phyloP scores from a whole-genome alignment of 23 red algal species.

The Gracilaria vermiculophylla region DNA sequence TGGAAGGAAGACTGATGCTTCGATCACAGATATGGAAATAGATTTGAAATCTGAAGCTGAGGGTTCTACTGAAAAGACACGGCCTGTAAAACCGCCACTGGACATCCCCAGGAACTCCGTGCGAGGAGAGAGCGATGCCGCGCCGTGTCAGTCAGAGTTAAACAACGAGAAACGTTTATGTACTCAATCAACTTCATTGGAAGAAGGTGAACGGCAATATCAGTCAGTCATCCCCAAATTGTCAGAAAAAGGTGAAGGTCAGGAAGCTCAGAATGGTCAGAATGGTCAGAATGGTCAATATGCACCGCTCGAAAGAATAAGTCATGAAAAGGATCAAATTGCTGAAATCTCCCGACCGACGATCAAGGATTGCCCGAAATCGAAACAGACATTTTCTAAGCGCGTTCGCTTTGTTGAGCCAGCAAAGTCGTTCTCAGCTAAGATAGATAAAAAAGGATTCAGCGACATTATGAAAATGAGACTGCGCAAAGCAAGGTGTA shows the following conservation, averaged over 20 bases:
- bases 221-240: not conserved
- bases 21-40: not conserved
- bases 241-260: not conserved
- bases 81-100: not conserved
- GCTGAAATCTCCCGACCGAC: not conserved
- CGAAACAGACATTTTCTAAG: constrained; percentile 27
- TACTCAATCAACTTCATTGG: not conserved
- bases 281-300: too few species aligned
- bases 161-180: not conserved
- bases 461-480: constrained; percentile 7
- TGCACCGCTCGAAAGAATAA: not conserved
- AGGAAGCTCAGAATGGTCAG: too few species aligned
- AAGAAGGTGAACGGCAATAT: not conserved
- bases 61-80: not conserved
- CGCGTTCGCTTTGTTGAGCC: constrained; percentile 30
- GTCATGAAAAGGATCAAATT: not conserved
- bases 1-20: not conserved
- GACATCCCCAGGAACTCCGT: not conserved
- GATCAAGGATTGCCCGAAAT: not conserved
- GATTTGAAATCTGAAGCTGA: not conserved
- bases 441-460: not conserved
- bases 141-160: not conserved
- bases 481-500: not conserved
- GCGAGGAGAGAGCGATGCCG: not conserved
- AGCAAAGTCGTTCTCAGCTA: not conserved